Evolutionary conservation across 2,329 filamentous ascomycete genomes (phyloP).

Genomic region (Fusarium continuum): DNA sequence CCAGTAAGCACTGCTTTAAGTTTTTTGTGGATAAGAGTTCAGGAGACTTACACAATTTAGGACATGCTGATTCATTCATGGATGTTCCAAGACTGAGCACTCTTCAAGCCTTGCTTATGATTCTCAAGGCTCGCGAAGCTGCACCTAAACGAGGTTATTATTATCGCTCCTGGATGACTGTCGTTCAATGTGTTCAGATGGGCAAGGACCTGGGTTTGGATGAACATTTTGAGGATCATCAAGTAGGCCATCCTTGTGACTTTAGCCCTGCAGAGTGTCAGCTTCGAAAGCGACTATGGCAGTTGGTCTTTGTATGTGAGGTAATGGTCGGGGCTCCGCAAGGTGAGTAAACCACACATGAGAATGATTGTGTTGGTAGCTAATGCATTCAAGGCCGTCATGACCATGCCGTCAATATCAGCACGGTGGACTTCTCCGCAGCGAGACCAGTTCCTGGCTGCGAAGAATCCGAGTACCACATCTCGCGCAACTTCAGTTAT

Average conservation of each 20-base stretch:
- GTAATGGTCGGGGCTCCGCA: constrained; percentile 94
- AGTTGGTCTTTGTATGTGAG: constrained; percentile 85
- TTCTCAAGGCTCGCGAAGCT: constrained; percentile 92
- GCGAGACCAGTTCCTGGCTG: constrained; percentile 70
- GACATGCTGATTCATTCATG: constrained; percentile 92
- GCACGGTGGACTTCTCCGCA: constrained; percentile 79
- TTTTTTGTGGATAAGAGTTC: background rate
- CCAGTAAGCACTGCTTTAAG: constrained; percentile 63
- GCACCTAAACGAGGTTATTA: constrained; percentile 94
- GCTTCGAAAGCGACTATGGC: constrained; percentile 88
- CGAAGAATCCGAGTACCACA: constrained; percentile 78
- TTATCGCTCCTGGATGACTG: constrained; percentile 96
- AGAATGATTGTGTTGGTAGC: background rate
- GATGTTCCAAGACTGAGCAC: constrained; percentile 91
- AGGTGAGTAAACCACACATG: constrained; percentile 57
- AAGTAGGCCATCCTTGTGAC: constrained; percentile 74
- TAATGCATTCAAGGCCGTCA: constrained; percentile 68
- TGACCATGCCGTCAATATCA: constrained; percentile 78
- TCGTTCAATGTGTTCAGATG: constrained; percentile 93
- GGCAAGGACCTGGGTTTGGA: constrained; percentile 89
- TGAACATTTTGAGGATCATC: constrained; percentile 84
- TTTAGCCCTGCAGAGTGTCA: constrained; percentile 78
- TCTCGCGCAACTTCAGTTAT: constrained; percentile 86
- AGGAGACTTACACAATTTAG: constrained; percentile 55
- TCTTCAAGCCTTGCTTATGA: constrained; percentile 85